A percentile compares a stretch with the other conserved stretches of the same genome.
phyloP scores from a whole-genome alignment of 768 basidiomycete genomes.

The Hygrophorus russula region DNA sequence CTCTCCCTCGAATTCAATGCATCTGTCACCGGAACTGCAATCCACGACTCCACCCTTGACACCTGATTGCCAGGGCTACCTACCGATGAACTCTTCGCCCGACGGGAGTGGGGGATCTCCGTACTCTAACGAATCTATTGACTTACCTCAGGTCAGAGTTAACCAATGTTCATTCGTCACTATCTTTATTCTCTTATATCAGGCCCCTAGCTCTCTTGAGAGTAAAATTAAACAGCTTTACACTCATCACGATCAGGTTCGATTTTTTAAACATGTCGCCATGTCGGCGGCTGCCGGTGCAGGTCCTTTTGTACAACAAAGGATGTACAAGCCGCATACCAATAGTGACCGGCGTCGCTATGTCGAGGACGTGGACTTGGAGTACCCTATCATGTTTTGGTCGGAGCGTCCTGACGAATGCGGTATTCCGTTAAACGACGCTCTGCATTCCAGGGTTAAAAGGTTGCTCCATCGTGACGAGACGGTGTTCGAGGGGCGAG shows the following conservation, averaged over 20 bases:
- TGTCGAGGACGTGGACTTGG: slow-evolving; percentile 57
- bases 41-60: not conserved
- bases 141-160: too few species aligned
- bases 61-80: not conserved
- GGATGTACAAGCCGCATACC: slow-evolving; percentile 66
- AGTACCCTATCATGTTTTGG: slow-evolving; percentile 54
- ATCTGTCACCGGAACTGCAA: not conserved
- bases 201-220: not conserved
- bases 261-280: slow-evolving; percentile 32
- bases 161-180: not conserved
- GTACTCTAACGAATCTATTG: too few species aligned
- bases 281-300: slow-evolving; percentile 20
- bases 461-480: slow-evolving; percentile 48
- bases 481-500: slow-evolving; percentile 58
- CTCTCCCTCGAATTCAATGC: not conserved
- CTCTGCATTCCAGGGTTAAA: slow-evolving; percentile 46
- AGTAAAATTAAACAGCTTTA: slow-evolving; percentile 15
- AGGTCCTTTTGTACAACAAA: slow-evolving; percentile 55
- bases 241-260: slow-evolving; percentile 33
- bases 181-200: not conserved
- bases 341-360: slow-evolving; percentile 69
- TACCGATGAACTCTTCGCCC: not conserved
- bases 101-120: too few species aligned
- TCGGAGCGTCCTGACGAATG: slow-evolving; percentile 39
- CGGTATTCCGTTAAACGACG: slow-evolving; percentile 56